A percentile compares a stretch with the other conserved stretches of the same genome.
These are phyloP conservation scores for Noccaea caerulescens DNA, from an alignment of 345 rosid genomes.

Conservation along the genomic window DNA sequence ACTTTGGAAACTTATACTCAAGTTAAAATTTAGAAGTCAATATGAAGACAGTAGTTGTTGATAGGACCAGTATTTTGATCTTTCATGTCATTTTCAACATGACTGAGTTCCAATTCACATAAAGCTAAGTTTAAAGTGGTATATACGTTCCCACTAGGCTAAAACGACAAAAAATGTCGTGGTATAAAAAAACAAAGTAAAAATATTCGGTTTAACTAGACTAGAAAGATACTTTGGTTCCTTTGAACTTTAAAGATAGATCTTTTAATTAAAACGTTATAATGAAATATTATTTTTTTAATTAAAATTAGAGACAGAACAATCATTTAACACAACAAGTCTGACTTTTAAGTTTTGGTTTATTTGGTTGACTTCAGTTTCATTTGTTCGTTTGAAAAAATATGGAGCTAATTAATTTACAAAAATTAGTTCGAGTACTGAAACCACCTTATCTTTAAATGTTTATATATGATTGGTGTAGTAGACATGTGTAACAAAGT, in stretches of 20 bases:
- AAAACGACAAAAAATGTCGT: conserved; percentile 9
- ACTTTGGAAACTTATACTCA: neutral
- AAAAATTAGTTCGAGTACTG: neutral
- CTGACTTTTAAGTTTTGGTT: neutral
- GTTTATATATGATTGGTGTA: conserved; percentile 19
- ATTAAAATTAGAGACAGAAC: no score
- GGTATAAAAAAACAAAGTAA: neutral
- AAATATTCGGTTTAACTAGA: neutral
- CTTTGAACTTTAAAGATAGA: neutral
- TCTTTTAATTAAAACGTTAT: no score
- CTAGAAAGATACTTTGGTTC: neutral
- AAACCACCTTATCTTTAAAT: conserved; percentile 19
- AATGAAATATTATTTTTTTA: no score
- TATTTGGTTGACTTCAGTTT: neutral
- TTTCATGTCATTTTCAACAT: conserved; percentile 34
- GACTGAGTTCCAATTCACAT: conserved; percentile 23
- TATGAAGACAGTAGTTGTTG: conserved; percentile 18
- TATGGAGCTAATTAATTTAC: neutral
- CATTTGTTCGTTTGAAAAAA: neutral
- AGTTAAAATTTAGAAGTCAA: neutral
- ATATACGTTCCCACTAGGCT: conserved; percentile 27
- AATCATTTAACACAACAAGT: neutral
- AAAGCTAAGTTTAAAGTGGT: conserved; percentile 21
- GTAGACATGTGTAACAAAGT: conserved; percentile 4
- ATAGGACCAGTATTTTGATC: conserved; percentile 7